Evolutionary conservation across 352 stramenopile species (phyloP).

Genomic region (Phytophthora ramorum): DNA sequence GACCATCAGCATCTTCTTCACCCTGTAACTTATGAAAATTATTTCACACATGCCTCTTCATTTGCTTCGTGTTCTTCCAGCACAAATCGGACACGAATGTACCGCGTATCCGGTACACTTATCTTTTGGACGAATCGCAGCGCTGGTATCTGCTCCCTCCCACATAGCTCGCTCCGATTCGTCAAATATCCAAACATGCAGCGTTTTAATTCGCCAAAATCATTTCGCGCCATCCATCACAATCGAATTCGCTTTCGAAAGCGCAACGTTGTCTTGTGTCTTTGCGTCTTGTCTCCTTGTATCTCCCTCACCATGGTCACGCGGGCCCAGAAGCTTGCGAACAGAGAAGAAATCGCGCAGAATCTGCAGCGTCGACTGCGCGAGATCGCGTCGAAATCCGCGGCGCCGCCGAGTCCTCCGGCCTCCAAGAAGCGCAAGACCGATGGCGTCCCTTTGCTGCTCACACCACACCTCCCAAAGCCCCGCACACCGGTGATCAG

Average conservation of each 20-base stretch:
- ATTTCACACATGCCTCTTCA: no score
- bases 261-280: not conserved
- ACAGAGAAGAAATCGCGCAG: conserved; percentile 21
- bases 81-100: no score
- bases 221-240: conserved; percentile 36
- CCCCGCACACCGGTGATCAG: conserved; percentile 4
- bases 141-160: not conserved
- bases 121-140: conserved; percentile 17
- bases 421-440: conserved; percentile 41
- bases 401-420: conserved; percentile 13
- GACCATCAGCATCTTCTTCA: conserved; percentile 7
- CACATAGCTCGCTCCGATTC: conserved; percentile 9
- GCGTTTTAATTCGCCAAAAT: conserved; percentile 15
- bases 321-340: conserved; percentile 28
- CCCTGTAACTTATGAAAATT: conserved; percentile 23
- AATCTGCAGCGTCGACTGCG: conserved; percentile 27
- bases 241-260: conserved; percentile 21
- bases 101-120: conserved; percentile 7
- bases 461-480: conserved; percentile 32
- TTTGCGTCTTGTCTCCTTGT: conserved; percentile 2
- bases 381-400: conserved; percentile 6
- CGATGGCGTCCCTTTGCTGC: conserved; percentile 19
- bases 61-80: no score
- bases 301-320: conserved; percentile 28
- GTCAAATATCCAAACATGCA: conserved; percentile 5